Conservation (phyloP, 371 early-diverging fungal genomes). For the Saksenaea vasiformis region DNA sequence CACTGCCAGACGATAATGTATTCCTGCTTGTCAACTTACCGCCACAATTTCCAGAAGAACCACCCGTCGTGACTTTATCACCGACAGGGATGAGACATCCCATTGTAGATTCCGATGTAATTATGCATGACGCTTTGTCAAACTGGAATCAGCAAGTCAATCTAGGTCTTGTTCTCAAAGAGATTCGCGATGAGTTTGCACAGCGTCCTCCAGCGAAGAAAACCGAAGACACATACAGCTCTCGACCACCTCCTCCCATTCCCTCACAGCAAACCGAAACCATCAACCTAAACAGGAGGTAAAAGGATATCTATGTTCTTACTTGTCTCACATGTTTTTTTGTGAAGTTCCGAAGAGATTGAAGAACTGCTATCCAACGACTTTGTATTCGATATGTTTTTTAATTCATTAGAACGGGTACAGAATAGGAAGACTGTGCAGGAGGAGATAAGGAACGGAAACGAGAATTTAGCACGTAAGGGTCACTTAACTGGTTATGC, state of each 20-base stretch:
- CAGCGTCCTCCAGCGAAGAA: conserved; percentile 43
- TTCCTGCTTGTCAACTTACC: conserved; percentile 48
- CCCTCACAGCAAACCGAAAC: conserved; percentile 22
- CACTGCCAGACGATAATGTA: conserved; percentile 21
- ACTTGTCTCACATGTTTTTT: conserved; percentile 15
- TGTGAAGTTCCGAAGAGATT: conserved; percentile 42
- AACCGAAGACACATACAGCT: conserved; percentile 29
- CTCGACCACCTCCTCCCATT: conserved; percentile 49
- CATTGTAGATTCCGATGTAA: conserved; percentile 55
- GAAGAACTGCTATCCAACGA: conserved; percentile 55
- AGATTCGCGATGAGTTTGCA: conserved; percentile 51
- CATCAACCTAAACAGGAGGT: conserved; percentile 21
- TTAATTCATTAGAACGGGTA: conserved; percentile 56
- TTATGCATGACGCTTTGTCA: conserved; percentile 39
- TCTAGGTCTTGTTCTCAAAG: conserved; percentile 54
- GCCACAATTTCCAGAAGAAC: conserved; percentile 54
- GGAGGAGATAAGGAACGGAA: conserved; percentile 57
- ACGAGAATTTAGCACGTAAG: conserved; percentile 61
- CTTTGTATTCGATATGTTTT: conserved; percentile 58
- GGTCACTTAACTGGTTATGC: background rate
- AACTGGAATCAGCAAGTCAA: conserved; percentile 24
- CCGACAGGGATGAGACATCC: conserved; percentile 58
- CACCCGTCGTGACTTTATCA: conserved; percentile 60
- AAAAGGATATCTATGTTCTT: conserved; percentile 11
- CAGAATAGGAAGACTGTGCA: conserved; percentile 52